Evolutionary conservation across 1,139 yeast genomes (phyloP).

Genomic region (Pneumocystis oryctolagi): DNA sequence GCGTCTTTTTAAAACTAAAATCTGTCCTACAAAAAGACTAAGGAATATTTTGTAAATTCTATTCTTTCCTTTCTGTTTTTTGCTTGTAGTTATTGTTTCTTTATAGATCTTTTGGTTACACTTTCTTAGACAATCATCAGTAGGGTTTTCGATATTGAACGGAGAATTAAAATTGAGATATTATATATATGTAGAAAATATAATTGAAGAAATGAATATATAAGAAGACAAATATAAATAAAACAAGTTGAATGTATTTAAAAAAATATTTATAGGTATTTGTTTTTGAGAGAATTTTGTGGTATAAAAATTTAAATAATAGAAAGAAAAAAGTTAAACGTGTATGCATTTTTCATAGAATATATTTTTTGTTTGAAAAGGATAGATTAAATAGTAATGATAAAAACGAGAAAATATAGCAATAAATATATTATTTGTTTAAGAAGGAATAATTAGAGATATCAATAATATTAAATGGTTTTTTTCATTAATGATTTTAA

Average conservation of each 20-base stretch:
- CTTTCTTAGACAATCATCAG: background rate
- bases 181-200: background rate
- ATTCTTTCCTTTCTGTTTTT: background rate
- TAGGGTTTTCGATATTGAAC: background rate
- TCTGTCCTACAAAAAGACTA: background rate
- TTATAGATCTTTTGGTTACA: background rate
- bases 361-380: too few species aligned
- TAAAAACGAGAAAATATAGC: too few species aligned
- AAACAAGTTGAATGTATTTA: background rate
- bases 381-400: too few species aligned
- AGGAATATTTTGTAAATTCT: background rate
- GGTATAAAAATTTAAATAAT: too few species aligned
- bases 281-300: too few species aligned
- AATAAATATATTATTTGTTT: background rate
- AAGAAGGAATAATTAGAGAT: background rate
- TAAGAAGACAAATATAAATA: background rate
- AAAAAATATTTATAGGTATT: background rate
- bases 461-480: background rate
- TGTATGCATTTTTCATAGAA: too few species aligned
- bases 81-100: background rate
- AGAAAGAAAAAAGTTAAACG: too few species aligned
- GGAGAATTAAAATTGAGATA: background rate
- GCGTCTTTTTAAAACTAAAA: background rate
- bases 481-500: background rate
- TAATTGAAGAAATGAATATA: background rate